These are phyloP conservation scores for Eimeria brunetti DNA, from an alignment of 169 alveolate species.

Conservation along the genomic window DNA sequence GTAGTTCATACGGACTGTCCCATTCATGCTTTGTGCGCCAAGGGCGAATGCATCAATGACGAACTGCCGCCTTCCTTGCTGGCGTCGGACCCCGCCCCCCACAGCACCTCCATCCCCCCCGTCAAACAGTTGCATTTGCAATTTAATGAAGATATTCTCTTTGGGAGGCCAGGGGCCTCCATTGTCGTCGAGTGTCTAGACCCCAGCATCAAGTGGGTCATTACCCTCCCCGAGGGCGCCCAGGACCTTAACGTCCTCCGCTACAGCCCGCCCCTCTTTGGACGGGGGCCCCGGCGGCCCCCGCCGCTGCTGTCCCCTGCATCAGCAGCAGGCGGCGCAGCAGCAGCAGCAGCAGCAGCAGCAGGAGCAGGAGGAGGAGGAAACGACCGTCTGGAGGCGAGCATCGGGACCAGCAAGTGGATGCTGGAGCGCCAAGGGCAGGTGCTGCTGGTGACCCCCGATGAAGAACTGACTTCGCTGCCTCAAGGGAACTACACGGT, in stretches of 20 bases:
- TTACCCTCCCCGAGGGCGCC: slow-evolving; percentile 72
- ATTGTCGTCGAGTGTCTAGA: slow-evolving; percentile 40
- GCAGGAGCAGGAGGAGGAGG: slow-evolving; percentile 13
- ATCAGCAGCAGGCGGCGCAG: slow-evolving; percentile 1
- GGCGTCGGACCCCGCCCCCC: slow-evolving; percentile 81
- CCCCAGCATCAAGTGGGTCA: slow-evolving; percentile 57
- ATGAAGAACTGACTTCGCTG: slow-evolving; percentile 80
- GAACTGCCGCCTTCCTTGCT: slow-evolving; percentile 82
- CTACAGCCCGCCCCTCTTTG: slow-evolving; percentile 6
- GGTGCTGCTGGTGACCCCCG: slow-evolving; percentile 80
- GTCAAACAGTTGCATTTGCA: slow-evolving; percentile 77
- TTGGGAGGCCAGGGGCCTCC: slow-evolving; percentile 61
- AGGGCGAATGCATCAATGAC: slow-evolving; percentile 84
- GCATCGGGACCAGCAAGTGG: slow-evolving; percentile 46
- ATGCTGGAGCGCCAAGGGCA: slow-evolving; percentile 82
- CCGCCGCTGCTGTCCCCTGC: slow-evolving; percentile 14
- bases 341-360: slow-evolving; percentile 42
- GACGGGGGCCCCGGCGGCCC: background rate
- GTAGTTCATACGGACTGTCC: slow-evolving; percentile 76
- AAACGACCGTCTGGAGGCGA: background rate
- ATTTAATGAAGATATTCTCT: slow-evolving; percentile 83
- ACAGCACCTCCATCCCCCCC: slow-evolving; percentile 83
- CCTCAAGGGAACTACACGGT: slow-evolving; percentile 84
- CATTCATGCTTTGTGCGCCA: slow-evolving; percentile 62
- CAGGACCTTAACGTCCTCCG: slow-evolving; percentile 24